phyloP scores from a whole-genome alignment of 768 basidiomycete genomes.

The Naematelia aurantialba region DNA sequence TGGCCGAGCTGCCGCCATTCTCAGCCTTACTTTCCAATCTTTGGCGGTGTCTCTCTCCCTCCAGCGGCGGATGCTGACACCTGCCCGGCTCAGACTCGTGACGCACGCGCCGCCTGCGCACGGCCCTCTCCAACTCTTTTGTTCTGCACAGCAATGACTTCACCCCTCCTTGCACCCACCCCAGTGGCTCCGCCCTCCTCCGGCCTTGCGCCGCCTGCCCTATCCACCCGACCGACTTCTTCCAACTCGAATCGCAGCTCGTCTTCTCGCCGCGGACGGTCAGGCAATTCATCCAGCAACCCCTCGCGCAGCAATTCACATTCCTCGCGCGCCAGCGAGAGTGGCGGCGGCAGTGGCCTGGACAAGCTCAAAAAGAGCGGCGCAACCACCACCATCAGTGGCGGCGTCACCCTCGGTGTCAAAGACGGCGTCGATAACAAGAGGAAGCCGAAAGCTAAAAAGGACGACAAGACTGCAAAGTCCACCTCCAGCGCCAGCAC shows the following conservation, averaged over 20 bases:
- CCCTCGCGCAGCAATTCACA: constrained; percentile 31
- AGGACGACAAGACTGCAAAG: constrained; percentile 15
- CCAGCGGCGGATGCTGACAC: neutral
- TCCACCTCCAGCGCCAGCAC: neutral
- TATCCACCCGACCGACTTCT: constrained; percentile 31
- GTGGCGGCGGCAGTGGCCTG: constrained; percentile 9
- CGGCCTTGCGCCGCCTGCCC: constrained; percentile 28
- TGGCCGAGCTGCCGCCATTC: no score
- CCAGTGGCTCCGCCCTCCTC: constrained; percentile 4
- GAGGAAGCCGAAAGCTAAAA: constrained; percentile 8
- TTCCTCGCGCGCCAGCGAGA: constrained; percentile 25
- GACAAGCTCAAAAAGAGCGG: constrained; percentile 33
- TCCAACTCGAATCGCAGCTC: constrained; percentile 25
- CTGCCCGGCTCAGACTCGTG: neutral
- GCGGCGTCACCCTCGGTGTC: constrained; percentile 33
- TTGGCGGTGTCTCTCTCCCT: no score
- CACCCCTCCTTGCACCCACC: constrained; percentile 8
- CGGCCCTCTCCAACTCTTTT: neutral
- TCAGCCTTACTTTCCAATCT: no score
- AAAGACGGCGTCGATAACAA: constrained; percentile 5
- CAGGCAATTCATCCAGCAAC: constrained; percentile 24
- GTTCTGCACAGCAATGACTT: constrained; percentile 6
- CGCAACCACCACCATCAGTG: constrained; percentile 36
- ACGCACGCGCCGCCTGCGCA: neutral
- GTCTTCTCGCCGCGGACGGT: constrained; percentile 26